These are phyloP conservation scores for Pharus latifolius DNA, from an alignment of 176 grass and related monocot species.

Conservation along the genomic window DNA sequence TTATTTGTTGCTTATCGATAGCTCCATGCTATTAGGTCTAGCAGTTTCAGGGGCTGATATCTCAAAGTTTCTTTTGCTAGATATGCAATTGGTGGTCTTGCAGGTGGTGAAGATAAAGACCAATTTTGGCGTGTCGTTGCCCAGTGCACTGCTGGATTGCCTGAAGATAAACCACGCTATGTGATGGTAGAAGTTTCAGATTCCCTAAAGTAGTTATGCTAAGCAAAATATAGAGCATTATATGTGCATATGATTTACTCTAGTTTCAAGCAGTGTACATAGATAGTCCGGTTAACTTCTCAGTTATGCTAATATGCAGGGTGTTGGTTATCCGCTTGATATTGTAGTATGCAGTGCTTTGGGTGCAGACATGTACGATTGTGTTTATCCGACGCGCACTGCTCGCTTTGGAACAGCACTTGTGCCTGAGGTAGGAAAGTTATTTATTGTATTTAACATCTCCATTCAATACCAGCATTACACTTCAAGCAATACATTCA, in stretches of 20 bases:
- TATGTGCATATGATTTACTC: not conserved
- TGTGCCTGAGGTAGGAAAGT: constrained; percentile 64
- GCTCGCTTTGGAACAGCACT: constrained; percentile 92
- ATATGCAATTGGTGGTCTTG: constrained; percentile 97
- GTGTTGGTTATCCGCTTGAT: constrained; percentile 98
- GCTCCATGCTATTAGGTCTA: not conserved
- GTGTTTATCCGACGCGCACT: constrained; percentile 92
- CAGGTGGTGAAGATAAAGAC: constrained; percentile 97
- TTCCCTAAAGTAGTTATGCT: not conserved
- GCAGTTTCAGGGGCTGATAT: not conserved
- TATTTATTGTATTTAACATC: not conserved
- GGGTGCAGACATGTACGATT: constrained; percentile 98
- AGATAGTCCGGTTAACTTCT: constrained; percentile 13
- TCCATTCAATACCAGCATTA: not conserved
- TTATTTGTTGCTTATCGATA: not conserved
- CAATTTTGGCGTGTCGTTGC: constrained; percentile 91
- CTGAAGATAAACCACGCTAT: constrained; percentile 94
- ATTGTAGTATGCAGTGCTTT: constrained; percentile 96
- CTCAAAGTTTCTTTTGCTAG: constrained; percentile 29
- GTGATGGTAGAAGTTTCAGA: constrained; percentile 62
- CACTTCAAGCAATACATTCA: no score
- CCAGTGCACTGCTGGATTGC: constrained; percentile 85
- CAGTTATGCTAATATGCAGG: constrained; percentile 43
- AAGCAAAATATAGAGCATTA: not conserved
- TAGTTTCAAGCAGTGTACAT: not conserved